A percentile compares a stretch with the other conserved stretches of the same genome.
Conservation (phyloP, 805 yeast genomes). For the Candida ponderosae region DNA sequence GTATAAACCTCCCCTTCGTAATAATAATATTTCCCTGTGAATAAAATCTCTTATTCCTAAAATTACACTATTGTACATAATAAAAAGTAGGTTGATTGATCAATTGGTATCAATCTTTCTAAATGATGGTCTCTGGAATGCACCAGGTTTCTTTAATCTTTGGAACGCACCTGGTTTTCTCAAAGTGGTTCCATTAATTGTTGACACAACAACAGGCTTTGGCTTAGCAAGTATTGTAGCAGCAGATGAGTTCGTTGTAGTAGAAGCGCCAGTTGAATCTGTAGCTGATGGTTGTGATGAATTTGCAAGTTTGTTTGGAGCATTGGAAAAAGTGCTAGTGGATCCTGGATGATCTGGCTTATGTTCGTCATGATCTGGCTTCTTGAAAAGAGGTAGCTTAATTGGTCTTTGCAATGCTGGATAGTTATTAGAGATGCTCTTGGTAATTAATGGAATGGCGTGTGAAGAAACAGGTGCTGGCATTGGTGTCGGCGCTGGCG, state of each 20-base stretch:
- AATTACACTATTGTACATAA: no score
- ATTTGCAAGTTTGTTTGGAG: no score
- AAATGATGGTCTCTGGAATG: conserved; percentile 17
- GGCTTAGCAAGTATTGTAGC: background rate
- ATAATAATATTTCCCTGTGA: no score
- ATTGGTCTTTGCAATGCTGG: conserved; percentile 23
- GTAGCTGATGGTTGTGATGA: no score
- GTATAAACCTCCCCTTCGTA: no score
- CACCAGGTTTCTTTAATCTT: conserved; percentile 21
- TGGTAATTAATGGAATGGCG: background rate
- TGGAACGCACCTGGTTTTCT: conserved; percentile 17
- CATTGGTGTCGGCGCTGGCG: background rate
- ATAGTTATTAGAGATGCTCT: no score
- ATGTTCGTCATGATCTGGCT: conserved; percentile 2
- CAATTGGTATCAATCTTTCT: background rate
- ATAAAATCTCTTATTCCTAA: no score
- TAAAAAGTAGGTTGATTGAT: no score
- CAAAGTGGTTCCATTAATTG: background rate
- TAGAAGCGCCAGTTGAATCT: background rate
- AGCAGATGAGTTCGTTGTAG: background rate
- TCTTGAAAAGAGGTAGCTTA: conserved; percentile 6
- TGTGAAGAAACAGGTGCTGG: background rate
- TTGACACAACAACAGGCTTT: background rate
- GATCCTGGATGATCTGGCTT: no score
- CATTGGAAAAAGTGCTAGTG: no score